Conservation (phyloP, 2,329 filamentous ascomycete genomes). For the Pseudogymnoascus pannorum region DNA sequence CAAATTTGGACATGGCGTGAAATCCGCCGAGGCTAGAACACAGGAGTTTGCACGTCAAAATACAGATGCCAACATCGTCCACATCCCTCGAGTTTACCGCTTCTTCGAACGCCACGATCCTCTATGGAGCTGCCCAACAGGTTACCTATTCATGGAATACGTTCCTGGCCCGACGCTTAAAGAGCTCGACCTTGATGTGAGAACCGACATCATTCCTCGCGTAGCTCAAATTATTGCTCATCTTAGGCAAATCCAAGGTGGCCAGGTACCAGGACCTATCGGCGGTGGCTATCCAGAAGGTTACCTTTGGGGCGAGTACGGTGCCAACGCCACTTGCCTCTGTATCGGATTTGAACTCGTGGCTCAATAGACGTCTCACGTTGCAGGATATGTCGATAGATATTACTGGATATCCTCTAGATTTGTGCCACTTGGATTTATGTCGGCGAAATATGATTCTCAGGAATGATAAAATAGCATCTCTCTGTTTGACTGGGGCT, state of each 20-base stretch:
- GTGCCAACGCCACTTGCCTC: not conserved
- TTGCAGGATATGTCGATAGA: conserved; percentile 13
- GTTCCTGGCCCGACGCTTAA: conserved; percentile 17
- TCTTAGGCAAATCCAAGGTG: conserved; percentile 14
- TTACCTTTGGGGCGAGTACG: conserved; percentile 20
- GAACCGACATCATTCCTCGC: conserved; percentile 14
- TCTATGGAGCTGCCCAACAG: not conserved
- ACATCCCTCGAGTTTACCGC: conserved; percentile 20
- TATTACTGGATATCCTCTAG: conserved; percentile 21
- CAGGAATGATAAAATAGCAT: conserved; percentile 19
- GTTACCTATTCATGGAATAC: conserved; percentile 25
- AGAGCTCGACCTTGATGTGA: conserved; percentile 13
- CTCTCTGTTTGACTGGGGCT: conserved; percentile 23
- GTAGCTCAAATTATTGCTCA: conserved; percentile 17
- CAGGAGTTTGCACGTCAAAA: conserved; percentile 19
- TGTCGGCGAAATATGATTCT: conserved; percentile 24
- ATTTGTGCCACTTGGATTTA: conserved; percentile 25
- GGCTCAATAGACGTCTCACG: not conserved
- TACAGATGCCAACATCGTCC: conserved; percentile 17
- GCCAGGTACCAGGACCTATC: conserved; percentile 18
- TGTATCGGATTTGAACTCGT: not conserved
- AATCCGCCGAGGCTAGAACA: conserved; percentile 17
- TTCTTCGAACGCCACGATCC: conserved; percentile 15
- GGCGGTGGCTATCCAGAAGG: conserved; percentile 15
- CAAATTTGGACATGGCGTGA: conserved; percentile 19